phyloP scores from a whole-genome alignment of 768 basidiomycete genomes.

The Strobilomyces dryophilus region DNA sequence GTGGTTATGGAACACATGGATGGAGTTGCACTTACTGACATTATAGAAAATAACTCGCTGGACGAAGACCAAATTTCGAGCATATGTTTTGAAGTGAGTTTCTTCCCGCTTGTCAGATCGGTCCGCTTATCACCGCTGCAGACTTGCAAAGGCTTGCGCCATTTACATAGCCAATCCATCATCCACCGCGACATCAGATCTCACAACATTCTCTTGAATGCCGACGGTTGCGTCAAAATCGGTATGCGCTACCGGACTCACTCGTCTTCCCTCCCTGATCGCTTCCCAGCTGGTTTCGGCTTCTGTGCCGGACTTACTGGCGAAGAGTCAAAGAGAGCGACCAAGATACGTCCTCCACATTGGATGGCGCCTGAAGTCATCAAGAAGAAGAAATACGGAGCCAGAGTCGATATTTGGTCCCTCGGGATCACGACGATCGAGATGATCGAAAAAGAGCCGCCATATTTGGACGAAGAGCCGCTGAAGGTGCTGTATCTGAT shows the following conservation, averaged over 20 bases:
- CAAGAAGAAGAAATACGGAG: slow-evolving; percentile 95
- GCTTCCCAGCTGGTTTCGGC: slow-evolving; percentile 82
- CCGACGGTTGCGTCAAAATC: slow-evolving; percentile 93
- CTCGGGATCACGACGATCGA: slow-evolving; percentile 98
- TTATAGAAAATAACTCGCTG: slow-evolving; percentile 94
- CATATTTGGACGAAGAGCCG: slow-evolving; percentile 93
- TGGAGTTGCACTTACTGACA: slow-evolving; percentile 93
- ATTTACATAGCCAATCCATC: slow-evolving; percentile 90
- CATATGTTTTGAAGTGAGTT: slow-evolving; percentile 82
- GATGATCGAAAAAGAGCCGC: slow-evolving; percentile 98
- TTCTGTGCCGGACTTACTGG: slow-evolving; percentile 96
- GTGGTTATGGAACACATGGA: slow-evolving; percentile 99
- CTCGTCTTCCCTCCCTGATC: slow-evolving; percentile 4
- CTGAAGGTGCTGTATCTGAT: slow-evolving; percentile 92
- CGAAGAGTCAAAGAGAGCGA: slow-evolving; percentile 94
- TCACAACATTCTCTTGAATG: slow-evolving; percentile 91
- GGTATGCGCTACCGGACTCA: slow-evolving; percentile 51
- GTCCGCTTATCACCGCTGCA: slow-evolving; percentile 27
- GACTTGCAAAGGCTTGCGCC: slow-evolving; percentile 95
- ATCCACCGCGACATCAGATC: slow-evolving; percentile 98
- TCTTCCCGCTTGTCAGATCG: neutral
- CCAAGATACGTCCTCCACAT: slow-evolving; percentile 98
- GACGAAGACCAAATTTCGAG: slow-evolving; percentile 94
- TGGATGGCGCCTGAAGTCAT: slow-evolving; percentile 99
- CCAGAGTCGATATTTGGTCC: slow-evolving; percentile 96